Conservation (phyloP, 2,329 filamentous ascomycete species). For the Pseudogymnoascus sp. region DNA sequence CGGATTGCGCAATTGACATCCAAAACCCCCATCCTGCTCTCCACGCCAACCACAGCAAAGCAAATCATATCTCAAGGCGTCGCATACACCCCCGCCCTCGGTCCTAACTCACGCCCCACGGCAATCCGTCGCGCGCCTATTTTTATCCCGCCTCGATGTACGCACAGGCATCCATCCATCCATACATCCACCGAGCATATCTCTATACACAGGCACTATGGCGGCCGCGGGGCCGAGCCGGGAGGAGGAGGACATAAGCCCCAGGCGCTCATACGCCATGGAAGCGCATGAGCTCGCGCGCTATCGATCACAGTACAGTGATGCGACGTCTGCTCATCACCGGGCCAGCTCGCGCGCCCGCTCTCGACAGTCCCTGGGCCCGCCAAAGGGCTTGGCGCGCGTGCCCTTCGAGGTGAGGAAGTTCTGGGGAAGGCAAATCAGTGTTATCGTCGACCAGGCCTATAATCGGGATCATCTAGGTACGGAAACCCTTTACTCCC, state of each 20-base stretch:
- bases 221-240: background rate
- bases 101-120: background rate
- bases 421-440: constrained; percentile 44
- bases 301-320: constrained; percentile 21
- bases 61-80: background rate
- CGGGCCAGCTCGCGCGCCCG: background rate
- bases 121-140: background rate
- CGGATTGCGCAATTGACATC: constrained; percentile 2
- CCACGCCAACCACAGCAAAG: constrained; percentile 2
- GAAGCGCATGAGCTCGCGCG: constrained; percentile 23
- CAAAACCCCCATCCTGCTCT: constrained; percentile 4
- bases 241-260: background rate
- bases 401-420: constrained; percentile 22
- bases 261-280: constrained; percentile 12
- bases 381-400: constrained; percentile 11
- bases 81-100: background rate
- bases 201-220: constrained; percentile 1
- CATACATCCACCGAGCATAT: background rate
- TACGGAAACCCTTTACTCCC: constrained; percentile 27
- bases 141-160: constrained; percentile 4
- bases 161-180: constrained; percentile 3
- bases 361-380: background rate
- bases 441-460: constrained; percentile 41
- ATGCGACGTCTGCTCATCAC: background rate
- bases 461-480: constrained; percentile 49